Base-by-base conservation (phyloP, 169 alveolate genomes). In the Plasmodium sp. region DNA sequence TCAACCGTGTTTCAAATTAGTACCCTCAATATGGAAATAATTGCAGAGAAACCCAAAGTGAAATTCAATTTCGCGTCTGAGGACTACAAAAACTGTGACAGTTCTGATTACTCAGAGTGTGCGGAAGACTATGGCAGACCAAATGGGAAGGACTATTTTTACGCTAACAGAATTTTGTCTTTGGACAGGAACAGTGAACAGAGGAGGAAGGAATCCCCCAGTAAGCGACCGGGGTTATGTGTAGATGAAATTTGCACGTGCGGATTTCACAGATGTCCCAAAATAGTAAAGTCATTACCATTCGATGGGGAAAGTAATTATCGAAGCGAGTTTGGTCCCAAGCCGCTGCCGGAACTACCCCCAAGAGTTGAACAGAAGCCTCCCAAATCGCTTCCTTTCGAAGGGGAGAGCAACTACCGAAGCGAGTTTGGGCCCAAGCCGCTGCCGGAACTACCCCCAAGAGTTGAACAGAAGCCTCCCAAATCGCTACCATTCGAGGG, bases 241-340 rank as follows among this genome's bases (percentile, higher is more conserved):
- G 96, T 96, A 71, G 97, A 96, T 34, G 97, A 96, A 77, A 90
- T 96, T 31, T 96, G 97, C 72, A 96, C 95, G 12, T 96, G 97
- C 72, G 96, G 96, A 9, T 93, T 84, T 93, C 97, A 96, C 80
- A 93, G 45, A 75, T 96, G 97, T 72, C 86, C 94, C 36, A 93
- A 94, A 82, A 73, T 93, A 36, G 73, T 79, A 74, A 86, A 83
- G 33, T 80, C 96, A 22, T 33, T 91, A 67, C 96, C 97, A 18
- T 96, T 96, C 86, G 96, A 83, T 80, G 97, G 97, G 18, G 95
- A 79, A 74, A 88, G 96, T n/a, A 81, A 83, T 34, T 96, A 96
- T 56, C 45, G 96, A 36, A 84, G 84, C 36, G 97, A 93, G 34
- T 96, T 75, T 82, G 96, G 93, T 2, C 96, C 97, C 2, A 93